A percentile compares a stretch with the other conserved stretches of the same genome.
These are phyloP conservation scores for Nemania serpens DNA, from an alignment of 2,329 filamentous ascomycete species.

Conservation along the genomic window DNA sequence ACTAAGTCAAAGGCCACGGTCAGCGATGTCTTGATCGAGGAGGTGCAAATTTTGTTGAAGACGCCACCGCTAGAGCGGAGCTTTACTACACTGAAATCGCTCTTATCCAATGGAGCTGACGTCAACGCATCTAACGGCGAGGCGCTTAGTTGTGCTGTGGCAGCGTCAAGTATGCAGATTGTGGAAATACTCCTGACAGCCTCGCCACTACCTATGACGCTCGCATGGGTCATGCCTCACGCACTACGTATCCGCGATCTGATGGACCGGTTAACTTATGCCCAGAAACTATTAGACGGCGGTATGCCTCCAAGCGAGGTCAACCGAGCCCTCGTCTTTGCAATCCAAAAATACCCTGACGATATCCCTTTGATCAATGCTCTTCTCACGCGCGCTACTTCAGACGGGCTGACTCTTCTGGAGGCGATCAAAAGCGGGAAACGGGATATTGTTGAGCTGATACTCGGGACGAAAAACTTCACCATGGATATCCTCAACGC, in stretches of 20 bases:
- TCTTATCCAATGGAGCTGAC: conserved; percentile 58
- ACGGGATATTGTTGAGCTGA: conserved; percentile 51
- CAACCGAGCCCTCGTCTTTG: conserved; percentile 57
- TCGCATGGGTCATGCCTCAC: conserved; percentile 57
- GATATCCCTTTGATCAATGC: conserved; percentile 55
- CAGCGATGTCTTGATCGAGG: conserved; percentile 53
- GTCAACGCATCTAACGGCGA: conserved; percentile 58
- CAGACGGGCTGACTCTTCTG: conserved; percentile 54
- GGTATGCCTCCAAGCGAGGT: conserved; percentile 54
- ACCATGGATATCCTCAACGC: conserved; percentile 46
- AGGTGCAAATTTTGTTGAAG: conserved; percentile 53
- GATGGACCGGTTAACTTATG: conserved; percentile 56
- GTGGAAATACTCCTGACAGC: conserved; percentile 54
- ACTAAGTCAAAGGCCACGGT: conserved; percentile 50
- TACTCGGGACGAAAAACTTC: conserved; percentile 50
- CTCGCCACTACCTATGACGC: conserved; percentile 48
- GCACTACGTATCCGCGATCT: conserved; percentile 56
- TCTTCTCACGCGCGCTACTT: conserved; percentile 51
- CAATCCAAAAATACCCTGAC: conserved; percentile 52
- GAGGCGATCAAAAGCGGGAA: conserved; percentile 53
- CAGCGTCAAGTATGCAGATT: conserved; percentile 50
- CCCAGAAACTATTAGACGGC: conserved; percentile 54
- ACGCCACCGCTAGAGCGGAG: conserved; percentile 45
- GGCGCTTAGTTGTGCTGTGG: conserved; percentile 56
- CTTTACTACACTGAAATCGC: conserved; percentile 50